Evolutionary conservation across 2,329 filamentous ascomycete species (phyloP).

Genomic region (Aureobasidium zeae): DNA sequence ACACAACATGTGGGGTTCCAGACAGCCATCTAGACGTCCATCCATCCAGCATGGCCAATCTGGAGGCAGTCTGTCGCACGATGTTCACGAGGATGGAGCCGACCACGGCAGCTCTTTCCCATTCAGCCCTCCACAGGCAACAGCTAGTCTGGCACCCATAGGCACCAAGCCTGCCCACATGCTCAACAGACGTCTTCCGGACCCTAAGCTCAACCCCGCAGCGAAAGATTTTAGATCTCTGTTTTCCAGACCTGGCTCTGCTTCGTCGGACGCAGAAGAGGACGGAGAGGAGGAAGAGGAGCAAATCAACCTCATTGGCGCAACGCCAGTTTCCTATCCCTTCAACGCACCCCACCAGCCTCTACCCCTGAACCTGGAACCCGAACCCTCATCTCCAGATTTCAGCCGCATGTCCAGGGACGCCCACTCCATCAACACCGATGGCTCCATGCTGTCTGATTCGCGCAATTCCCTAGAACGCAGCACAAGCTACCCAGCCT

Average conservation of each 20-base stretch:
- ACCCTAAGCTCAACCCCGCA: conserved; percentile 69
- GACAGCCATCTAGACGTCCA: conserved; percentile 68
- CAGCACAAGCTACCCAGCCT: conserved; percentile 29
- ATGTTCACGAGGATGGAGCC: conserved; percentile 42
- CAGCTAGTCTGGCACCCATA: conserved; percentile 51
- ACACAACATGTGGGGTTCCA: conserved; percentile 39
- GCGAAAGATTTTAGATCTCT: conserved; percentile 79
- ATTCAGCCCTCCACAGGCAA: conserved; percentile 38
- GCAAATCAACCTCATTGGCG: conserved; percentile 9
- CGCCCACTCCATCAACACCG: conserved; percentile 33
- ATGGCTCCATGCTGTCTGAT: conserved; percentile 24
- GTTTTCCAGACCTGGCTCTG: conserved; percentile 34
- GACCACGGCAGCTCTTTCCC: conserved; percentile 40
- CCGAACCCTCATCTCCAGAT: conserved; percentile 29
- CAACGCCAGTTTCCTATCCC: conserved; percentile 10
- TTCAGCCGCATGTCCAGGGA: conserved; percentile 35
- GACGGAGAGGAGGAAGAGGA: conserved; percentile 28
- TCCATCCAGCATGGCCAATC: conserved; percentile 71
- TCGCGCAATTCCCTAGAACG: conserved; percentile 33
- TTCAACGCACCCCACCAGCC: conserved; percentile 18
- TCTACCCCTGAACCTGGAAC: conserved; percentile 20
- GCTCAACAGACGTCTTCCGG: conserved; percentile 4
- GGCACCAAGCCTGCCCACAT: conserved; percentile 52
- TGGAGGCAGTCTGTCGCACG: conserved; percentile 46
- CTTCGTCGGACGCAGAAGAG: conserved; percentile 27